Conservation (phyloP, 805 yeast species). For the Gaillardinia entomophila region DNA sequence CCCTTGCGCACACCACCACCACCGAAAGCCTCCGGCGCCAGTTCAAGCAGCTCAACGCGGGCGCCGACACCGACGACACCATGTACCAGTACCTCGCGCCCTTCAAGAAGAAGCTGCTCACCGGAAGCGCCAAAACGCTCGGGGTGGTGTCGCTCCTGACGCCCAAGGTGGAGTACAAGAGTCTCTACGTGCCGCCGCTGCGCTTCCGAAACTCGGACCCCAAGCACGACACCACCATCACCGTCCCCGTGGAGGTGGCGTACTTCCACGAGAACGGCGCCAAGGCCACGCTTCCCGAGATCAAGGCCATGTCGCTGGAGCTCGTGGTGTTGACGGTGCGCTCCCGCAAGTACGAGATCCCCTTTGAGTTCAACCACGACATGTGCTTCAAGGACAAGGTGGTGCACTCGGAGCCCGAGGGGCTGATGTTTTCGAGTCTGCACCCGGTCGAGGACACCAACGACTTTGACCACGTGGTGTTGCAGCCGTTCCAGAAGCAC, state of each 20-base stretch:
- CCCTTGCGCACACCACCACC: constrained; percentile 14
- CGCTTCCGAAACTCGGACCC: constrained; percentile 14
- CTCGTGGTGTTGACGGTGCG: constrained; percentile 30
- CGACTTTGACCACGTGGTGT: constrained; percentile 28
- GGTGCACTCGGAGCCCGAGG: constrained; percentile 5
- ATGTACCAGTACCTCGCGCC: constrained; percentile 27
- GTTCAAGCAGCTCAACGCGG: constrained; percentile 7
- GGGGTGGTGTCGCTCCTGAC: constrained; percentile 31
- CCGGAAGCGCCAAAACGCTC: constrained; percentile 22
- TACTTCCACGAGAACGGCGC: constrained; percentile 13
- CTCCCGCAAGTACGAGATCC: constrained; percentile 30
- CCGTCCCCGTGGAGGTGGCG: constrained; percentile 27
- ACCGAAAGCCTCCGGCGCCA: constrained; percentile 8
- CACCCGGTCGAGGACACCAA: constrained; percentile 14
- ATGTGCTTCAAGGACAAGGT: constrained; percentile 32
- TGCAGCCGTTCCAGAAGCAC: constrained; percentile 24
- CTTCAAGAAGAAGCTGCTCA: constrained; percentile 26
- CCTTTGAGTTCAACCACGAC: constrained; percentile 35
- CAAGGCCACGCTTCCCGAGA: constrained; percentile 21
- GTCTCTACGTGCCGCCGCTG: constrained; percentile 28
- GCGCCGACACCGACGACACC: constrained; percentile 10
- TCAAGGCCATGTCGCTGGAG: constrained; percentile 28
- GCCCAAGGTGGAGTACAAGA: constrained; percentile 23
- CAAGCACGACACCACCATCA: constrained; percentile 11
- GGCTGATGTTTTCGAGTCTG: background rate